A percentile compares a stretch with the other conserved stretches of the same genome.
Evolutionary conservation across 129 eudicot genomes (phyloP).

Genomic region (Flaveria ramosissima): DNA sequence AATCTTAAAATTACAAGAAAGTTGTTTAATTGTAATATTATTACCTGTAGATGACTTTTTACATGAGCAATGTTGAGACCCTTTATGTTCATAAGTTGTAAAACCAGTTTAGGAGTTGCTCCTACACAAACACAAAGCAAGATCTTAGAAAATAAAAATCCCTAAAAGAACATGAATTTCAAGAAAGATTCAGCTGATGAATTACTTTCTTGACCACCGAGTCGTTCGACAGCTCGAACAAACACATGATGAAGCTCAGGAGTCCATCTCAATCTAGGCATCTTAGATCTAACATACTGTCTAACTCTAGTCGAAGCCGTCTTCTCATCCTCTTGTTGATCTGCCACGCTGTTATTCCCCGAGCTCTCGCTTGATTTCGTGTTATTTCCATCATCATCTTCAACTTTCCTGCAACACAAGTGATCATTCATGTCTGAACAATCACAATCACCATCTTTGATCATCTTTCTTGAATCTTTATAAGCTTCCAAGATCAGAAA

Average conservation of each 20-base stretch:
- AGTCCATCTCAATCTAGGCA: slow-evolving; percentile 66
- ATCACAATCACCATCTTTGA: slow-evolving; percentile 37
- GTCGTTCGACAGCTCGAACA: slow-evolving; percentile 53
- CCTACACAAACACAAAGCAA: slow-evolving; percentile 31
- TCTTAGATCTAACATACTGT: slow-evolving; percentile 59
- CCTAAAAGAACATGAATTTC: not conserved
- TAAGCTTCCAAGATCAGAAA: slow-evolving; percentile 24
- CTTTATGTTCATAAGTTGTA: slow-evolving; percentile 60
- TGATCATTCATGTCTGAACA: slow-evolving; percentile 29
- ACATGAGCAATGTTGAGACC: slow-evolving; percentile 62
- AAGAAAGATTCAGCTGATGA: slow-evolving; percentile 10
- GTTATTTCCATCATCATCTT: slow-evolving; percentile 38
- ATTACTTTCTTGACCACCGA: slow-evolving; percentile 67
- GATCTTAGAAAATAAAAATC: slow-evolving; percentile 3
- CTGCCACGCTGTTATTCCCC: slow-evolving; percentile 36
- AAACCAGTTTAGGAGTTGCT: slow-evolving; percentile 61
- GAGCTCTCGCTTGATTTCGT: slow-evolving; percentile 43
- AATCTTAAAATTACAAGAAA: slow-evolving; percentile 19
- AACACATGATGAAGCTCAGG: slow-evolving; percentile 66
- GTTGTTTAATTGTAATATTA: not conserved
- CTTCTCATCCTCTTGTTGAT: slow-evolving; percentile 38
- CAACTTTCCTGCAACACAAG: slow-evolving; percentile 19
- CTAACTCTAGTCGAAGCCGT: slow-evolving; percentile 42
- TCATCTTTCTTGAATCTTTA: slow-evolving; percentile 28
- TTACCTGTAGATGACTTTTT: slow-evolving; percentile 57